Base-by-base conservation (phyloP, 192 early-diverging fungal species). In the Backusella sp. region DNA sequence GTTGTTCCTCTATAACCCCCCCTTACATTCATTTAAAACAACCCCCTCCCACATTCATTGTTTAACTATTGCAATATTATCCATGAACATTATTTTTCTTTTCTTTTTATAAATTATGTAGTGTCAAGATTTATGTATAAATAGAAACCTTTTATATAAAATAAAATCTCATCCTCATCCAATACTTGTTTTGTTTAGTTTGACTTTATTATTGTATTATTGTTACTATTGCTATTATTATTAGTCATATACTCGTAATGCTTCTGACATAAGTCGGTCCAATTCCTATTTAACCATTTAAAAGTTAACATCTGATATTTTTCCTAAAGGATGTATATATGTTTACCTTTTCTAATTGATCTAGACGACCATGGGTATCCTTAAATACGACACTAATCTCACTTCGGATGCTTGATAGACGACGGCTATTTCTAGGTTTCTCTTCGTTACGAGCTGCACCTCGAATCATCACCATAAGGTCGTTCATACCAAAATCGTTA, bases 401-500 rank as follows among this genome's bases (percentile, higher is more conserved):
- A 26, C 37, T 67, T 32, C 73, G 73, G 23, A 65, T 66, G 12
- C 36, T 42, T 15, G 73, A 59, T 9, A 42, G 30, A 75, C 42
- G 56, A 14, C 65, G 56, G 12, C 74, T 52, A 34, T 76, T 35
- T 71, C 76, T 26, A 62, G 36, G 23, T 44, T 52, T 56, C 49
- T 79, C 75, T 70, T 76, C 39, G 52, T 52, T 73, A 46, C 79
- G 32, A 41, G 49, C 76, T 66, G 79, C 69, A 26, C 78, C 70
- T 35, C 82, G 73, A 28, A 84, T 81, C 39, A 86, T 59, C 11
- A 81, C 66, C 80, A 86, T 77, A 6, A 86, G 65, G 49, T 84
- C 84, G 46, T 86, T 77, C 52, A 86, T 75, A 35, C 84, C 84
- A 81, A 86, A 84, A 68, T 86, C 83, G 73, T 86, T 76, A 7